Percentiles rank a stretch among this genome's conserved stretches.
These are phyloP conservation scores for Kodamaea alishanica DNA, from an alignment of 1,139 yeast species.

Conservation along the genomic window DNA sequence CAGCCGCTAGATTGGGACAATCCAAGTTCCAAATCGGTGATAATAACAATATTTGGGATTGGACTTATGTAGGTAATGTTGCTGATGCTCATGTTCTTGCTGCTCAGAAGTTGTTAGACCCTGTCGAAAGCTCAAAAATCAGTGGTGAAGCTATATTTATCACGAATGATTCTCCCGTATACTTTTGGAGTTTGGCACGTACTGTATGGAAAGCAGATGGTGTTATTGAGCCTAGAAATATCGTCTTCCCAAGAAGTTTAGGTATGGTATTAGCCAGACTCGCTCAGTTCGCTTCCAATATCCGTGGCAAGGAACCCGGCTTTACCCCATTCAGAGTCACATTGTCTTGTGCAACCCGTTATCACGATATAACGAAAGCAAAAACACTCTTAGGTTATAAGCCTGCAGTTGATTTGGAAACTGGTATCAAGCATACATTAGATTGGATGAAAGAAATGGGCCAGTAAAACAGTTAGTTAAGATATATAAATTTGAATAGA, in stretches of 20 bases:
- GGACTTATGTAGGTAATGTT: slow-evolving; percentile 99
- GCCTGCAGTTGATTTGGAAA: slow-evolving; percentile 77
- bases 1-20: slow-evolving; percentile 80
- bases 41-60: slow-evolving; percentile 88
- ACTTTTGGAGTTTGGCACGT: slow-evolving; percentile 96
- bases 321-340: slow-evolving; percentile 93
- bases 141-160: slow-evolving; percentile 87
- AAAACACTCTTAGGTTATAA: slow-evolving; percentile 69
- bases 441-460: slow-evolving; percentile 81
- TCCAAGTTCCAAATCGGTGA: slow-evolving; percentile 92
- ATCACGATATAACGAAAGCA: slow-evolving; percentile 89
- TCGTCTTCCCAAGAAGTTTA: slow-evolving; percentile 65
- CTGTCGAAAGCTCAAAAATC: slow-evolving; percentile 38
- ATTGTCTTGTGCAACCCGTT: slow-evolving; percentile 91
- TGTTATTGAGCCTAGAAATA: slow-evolving; percentile 63
- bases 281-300: slow-evolving; percentile 66
- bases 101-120: slow-evolving; percentile 64
- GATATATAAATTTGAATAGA: not conserved
- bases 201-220: slow-evolving; percentile 98
- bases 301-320: slow-evolving; percentile 85
- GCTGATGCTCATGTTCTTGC: slow-evolving; percentile 96
- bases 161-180: slow-evolving; percentile 92
- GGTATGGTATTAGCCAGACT: slow-evolving; percentile 80
- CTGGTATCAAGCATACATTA: slow-evolving; percentile 76
- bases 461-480: slow-evolving; percentile 1